Base-by-base conservation (phyloP, 441 rosid genomes). In the Brassica hybrid region DNA sequence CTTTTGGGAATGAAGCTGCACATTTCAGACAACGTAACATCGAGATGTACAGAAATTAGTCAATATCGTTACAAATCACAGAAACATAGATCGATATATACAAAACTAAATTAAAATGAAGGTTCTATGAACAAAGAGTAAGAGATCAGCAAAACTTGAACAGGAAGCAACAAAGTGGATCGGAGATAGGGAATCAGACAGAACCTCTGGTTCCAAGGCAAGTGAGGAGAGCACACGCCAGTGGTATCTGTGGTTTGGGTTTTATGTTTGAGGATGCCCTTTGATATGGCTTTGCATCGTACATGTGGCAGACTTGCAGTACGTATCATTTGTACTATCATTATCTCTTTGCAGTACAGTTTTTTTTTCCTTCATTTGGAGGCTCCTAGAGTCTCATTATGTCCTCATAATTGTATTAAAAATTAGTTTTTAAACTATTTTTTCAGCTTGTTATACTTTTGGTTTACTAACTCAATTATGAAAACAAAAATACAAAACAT, bases 161-260 rank as follows among this genome's bases (percentile, higher is more conserved):
- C 19, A 56, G 1, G 32, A 61, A 63, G 45, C 52, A 56, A 45
- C 0, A 58, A 50, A 32, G 64, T 66, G 63, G 73, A 72, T 14
- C 17, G 21, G 69, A 72, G 73, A 72, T 60, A 58, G 65, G 30
- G 63, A 61, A 50, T 16, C 25, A 60, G 81, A 50, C n/a, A 60
- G 81, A 50, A 78, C 77, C 81, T 73, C 10, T 8, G 21, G 76
- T n/a, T 73, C 48, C 4, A 21, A 16, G 54, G 30, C 1, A 52
- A 61, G 77, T 73, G 77, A 77, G 81, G 81, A 58, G 81, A 77
- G 36, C 81, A 72, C 81, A 78, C 81, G 81, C 81, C 81, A 34
- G 9, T 67, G 59, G 11, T 16, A 67, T 78, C 56, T 50, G 17
- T 67, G 41, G 41, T 67, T 21, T 61, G 81, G 69, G 34, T 67